phyloP scores from a whole-genome alignment of 371 early-diverging fungal species.

The Mucor mucedo region DNA sequence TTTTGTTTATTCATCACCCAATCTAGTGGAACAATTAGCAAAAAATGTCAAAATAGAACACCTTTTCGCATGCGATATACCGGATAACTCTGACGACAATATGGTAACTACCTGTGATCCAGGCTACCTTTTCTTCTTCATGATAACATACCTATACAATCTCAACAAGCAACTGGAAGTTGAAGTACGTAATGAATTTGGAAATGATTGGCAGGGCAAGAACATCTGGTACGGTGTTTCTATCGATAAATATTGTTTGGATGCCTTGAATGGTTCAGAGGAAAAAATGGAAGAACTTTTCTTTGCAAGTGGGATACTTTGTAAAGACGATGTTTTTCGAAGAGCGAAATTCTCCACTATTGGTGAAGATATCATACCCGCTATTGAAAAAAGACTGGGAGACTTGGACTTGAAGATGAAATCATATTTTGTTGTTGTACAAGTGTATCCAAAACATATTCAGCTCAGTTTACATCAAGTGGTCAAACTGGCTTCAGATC shows the following conservation, averaged over 20 bases:
- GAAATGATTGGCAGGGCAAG: not conserved
- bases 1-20: too few species aligned
- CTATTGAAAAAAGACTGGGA: not conserved
- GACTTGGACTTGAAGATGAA: not conserved
- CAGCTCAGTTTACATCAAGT: not conserved
- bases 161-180: too few species aligned
- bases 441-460: not conserved
- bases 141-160: too few species aligned
- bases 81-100: too few species aligned
- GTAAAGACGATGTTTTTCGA: not conserved
- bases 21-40: too few species aligned
- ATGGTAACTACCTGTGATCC: too few species aligned
- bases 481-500: not conserved
- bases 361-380: not conserved
- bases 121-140: too few species aligned
- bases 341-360: not conserved
- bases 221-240: not conserved
- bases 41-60: too few species aligned
- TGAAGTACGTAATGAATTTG: not conserved
- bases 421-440: not conserved
- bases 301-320: not conserved
- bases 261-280: not conserved
- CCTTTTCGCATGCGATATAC: too few species aligned
- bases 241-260: not conserved
- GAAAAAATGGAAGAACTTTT: not conserved